Evolutionary conservation across 192 early-diverging fungal genomes (phyloP).

Genomic region (Linderina pennispora): DNA sequence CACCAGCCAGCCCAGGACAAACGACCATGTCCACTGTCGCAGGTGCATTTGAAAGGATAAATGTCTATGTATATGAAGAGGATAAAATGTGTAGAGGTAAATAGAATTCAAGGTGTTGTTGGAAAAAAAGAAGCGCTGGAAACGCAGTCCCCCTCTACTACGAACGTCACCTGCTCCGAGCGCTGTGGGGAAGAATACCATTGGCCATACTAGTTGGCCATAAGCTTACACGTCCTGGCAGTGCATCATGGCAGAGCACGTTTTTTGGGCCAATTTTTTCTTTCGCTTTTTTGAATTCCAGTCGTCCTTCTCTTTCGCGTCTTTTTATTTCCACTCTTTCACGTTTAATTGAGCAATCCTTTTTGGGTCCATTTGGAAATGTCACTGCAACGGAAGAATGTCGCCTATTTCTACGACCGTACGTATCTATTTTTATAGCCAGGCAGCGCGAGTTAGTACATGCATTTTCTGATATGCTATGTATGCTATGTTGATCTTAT

Average conservation of each 20-base stretch:
- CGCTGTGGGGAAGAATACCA: no score
- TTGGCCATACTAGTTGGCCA: not conserved
- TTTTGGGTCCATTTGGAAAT: slow-evolving; percentile 1
- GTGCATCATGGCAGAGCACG: not conserved
- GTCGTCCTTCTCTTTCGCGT: not conserved
- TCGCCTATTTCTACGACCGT: slow-evolving; percentile 49
- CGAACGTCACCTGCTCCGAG: no score
- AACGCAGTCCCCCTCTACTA: no score
- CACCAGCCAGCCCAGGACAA: slow-evolving; percentile 2
- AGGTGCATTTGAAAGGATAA: not conserved
- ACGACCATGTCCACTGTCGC: not conserved
- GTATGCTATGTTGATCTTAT: not conserved
- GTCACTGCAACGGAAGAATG: slow-evolving; percentile 35
- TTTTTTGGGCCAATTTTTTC: not conserved
- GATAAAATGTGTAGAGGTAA: not conserved
- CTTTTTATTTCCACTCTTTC: slow-evolving; percentile 1
- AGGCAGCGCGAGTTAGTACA: no score
- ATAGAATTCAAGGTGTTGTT: not conserved
- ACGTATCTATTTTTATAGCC: slow-evolving; percentile 9
- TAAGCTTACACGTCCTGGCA: not conserved
- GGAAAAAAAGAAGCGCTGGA: no score
- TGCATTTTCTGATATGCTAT: not conserved
- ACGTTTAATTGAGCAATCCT: not conserved
- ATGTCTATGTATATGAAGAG: not conserved
- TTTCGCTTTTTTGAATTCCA: slow-evolving; percentile 1